phyloP scores from a whole-genome alignment of 495 filamentous ascomycete species.

The Podospora fimiseda region DNA sequence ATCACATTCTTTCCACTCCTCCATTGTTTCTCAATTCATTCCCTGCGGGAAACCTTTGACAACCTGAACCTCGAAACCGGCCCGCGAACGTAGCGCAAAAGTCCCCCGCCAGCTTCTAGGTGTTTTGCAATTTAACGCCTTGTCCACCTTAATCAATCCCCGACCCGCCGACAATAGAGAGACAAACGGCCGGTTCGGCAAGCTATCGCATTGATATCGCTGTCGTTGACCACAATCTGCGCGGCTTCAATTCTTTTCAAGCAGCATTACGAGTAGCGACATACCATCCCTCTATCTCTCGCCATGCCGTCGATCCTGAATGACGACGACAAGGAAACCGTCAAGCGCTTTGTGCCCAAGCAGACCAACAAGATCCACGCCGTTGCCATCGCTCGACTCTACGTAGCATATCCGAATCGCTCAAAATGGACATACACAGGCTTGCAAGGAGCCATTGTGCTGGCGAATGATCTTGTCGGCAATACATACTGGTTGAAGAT shows the following conservation, averaged over 20 bases:
- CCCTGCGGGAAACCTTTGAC: no score
- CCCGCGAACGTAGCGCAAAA: background rate
- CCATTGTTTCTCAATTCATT: background rate
- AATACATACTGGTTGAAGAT: constrained; percentile 96
- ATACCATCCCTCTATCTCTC: constrained; percentile 6
- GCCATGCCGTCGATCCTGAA: constrained; percentile 82
- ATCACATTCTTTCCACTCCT: background rate
- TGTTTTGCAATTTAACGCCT: background rate
- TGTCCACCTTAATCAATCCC: background rate
- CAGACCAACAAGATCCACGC: constrained; percentile 91
- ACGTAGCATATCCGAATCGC: constrained; percentile 82
- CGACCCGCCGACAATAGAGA: background rate
- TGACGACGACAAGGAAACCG: constrained; percentile 87
- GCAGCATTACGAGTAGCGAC: background rate
- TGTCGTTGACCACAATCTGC: no score
- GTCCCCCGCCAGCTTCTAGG: background rate
- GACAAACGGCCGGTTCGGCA: background rate
- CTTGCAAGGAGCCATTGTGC: constrained; percentile 84
- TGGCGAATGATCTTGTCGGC: constrained; percentile 89
- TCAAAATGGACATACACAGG: constrained; percentile 92
- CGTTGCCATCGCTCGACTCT: constrained; percentile 87
- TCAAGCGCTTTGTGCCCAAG: constrained; percentile 87
- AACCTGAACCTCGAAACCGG: no score
- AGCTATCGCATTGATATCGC: background rate
- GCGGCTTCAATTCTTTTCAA: background rate